Evolutionary conservation across 2,329 filamentous ascomycete genomes (phyloP).

Genomic region (Trichoderma harzianum): DNA sequence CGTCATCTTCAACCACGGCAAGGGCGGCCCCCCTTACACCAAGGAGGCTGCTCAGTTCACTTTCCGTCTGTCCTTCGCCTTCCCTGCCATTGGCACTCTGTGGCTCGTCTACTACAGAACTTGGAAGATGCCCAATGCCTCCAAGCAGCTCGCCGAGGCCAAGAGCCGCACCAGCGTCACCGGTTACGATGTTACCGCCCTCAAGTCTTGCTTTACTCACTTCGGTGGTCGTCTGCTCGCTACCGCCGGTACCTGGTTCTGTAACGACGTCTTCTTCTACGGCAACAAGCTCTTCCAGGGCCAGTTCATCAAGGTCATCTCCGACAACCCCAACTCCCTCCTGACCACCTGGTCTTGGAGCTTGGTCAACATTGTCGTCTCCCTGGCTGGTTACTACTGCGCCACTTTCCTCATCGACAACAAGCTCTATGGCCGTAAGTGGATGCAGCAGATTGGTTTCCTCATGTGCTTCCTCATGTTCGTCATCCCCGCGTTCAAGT

Average conservation of each 20-base stretch:
- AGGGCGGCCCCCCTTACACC: constrained; percentile 73
- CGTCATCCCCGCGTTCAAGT: constrained; percentile 85
- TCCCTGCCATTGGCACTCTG: constrained; percentile 84
- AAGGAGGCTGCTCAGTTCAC: constrained; percentile 78
- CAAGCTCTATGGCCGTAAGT: constrained; percentile 93
- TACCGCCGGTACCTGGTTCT: constrained; percentile 87
- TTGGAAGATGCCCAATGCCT: constrained; percentile 88
- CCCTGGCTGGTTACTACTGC: constrained; percentile 82
- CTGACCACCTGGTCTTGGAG: constrained; percentile 92
- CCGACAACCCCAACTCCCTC: constrained; percentile 64
- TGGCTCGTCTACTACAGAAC: constrained; percentile 96
- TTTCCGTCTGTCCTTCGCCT: constrained; percentile 87
- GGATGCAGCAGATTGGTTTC: constrained; percentile 95
- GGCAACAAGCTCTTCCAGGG: constrained; percentile 97
- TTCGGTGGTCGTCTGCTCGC: constrained; percentile 85
- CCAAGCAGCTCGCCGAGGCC: constrained; percentile 73
- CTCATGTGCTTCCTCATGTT: constrained; percentile 91
- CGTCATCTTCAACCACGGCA: constrained; percentile 80
- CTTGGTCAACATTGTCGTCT: constrained; percentile 84
- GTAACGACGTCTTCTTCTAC: constrained; percentile 98
- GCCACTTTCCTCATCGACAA: constrained; percentile 89
- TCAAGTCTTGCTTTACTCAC: constrained; percentile 73
- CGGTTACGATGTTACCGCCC: constrained; percentile 84
- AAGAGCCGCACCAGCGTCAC: constrained; percentile 88
- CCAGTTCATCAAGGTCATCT: constrained; percentile 83